These are phyloP conservation scores for Pyricularia grisea DNA, from an alignment of 2,329 filamentous ascomycete species.

Conservation along the genomic window DNA sequence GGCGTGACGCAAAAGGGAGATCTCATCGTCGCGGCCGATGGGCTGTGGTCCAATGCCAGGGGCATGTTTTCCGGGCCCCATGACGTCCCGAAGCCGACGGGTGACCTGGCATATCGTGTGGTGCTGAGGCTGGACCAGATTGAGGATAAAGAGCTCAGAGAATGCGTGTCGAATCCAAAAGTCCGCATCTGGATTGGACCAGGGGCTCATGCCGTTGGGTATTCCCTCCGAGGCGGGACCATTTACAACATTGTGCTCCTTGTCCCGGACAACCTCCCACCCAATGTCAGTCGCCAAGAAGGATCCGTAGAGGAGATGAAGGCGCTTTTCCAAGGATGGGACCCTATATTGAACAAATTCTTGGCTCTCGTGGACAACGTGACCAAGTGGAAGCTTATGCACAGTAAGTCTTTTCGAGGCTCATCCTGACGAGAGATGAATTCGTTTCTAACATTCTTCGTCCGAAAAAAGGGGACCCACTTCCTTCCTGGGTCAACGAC, in stretches of 20 bases:
- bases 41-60: constrained; percentile 33
- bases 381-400: not conserved
- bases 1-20: constrained; percentile 21
- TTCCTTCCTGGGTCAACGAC: no score
- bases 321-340: not conserved
- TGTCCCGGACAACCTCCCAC: constrained; percentile 39
- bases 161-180: constrained; percentile 34
- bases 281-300: constrained; percentile 12
- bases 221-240: constrained; percentile 35
- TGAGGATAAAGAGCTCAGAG: constrained; percentile 32
- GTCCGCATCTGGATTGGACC: constrained; percentile 43
- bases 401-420: not conserved
- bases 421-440: not conserved
- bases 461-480: not conserved
- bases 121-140: constrained; percentile 31
- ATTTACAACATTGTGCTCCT: constrained; percentile 41
- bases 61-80: constrained; percentile 31
- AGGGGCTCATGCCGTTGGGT: constrained; percentile 41
- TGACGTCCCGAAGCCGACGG: constrained; percentile 36
- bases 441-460: not conserved
- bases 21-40: constrained; percentile 37
- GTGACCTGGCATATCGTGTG: constrained; percentile 36
- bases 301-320: not conserved
- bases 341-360: not conserved
- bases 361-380: not conserved